These are phyloP conservation scores for Pharnaceum exiguum DNA, from an alignment of 148 eudicot species.

Conservation along the genomic window DNA sequence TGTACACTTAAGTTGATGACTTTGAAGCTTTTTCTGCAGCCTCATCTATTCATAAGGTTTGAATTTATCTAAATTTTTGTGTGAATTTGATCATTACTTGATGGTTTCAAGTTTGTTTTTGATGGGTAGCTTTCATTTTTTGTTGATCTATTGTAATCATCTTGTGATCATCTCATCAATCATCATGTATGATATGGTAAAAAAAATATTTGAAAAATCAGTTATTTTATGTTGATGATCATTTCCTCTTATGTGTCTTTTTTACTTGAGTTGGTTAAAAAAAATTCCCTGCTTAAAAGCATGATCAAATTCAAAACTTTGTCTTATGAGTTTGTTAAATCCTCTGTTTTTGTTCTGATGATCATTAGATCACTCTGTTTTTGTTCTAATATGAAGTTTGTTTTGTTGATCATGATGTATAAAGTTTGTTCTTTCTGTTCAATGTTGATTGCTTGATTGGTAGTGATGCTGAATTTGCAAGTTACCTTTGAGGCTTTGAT, in stretches of 20 bases:
- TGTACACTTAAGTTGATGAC: slow-evolving; percentile 7
- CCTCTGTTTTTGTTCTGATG: slow-evolving; percentile 21
- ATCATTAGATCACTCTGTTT: slow-evolving; percentile 18
- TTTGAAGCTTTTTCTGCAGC: slow-evolving; percentile 9
- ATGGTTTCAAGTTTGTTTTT: slow-evolving; percentile 29
- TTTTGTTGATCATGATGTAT: slow-evolving; percentile 3
- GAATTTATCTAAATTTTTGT: slow-evolving; percentile 9
- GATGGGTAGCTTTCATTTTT: slow-evolving; percentile 18
- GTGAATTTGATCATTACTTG: slow-evolving; percentile 12
- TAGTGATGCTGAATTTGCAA: neutral
- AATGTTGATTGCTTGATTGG: slow-evolving; percentile 7
- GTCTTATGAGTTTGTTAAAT: slow-evolving; percentile 3
- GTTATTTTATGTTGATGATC: slow-evolving; percentile 14
- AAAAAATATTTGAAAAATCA: neutral
- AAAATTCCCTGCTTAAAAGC: neutral
- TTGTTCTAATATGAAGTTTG: neutral
- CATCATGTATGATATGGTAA: slow-evolving; percentile 7
- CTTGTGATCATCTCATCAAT: slow-evolving; percentile 29
- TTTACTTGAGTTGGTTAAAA: slow-evolving; percentile 8
- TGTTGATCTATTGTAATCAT: slow-evolving; percentile 39
- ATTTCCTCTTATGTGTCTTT: slow-evolving; percentile 5
- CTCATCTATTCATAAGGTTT: slow-evolving; percentile 7
- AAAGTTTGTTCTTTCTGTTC: neutral
- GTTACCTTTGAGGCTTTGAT: slow-evolving; percentile 1
- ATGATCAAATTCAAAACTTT: slow-evolving; percentile 30